These are phyloP conservation scores for Nectriaceae sp. DNA, from an alignment of 2,329 filamentous ascomycete species.

Conservation along the genomic window DNA sequence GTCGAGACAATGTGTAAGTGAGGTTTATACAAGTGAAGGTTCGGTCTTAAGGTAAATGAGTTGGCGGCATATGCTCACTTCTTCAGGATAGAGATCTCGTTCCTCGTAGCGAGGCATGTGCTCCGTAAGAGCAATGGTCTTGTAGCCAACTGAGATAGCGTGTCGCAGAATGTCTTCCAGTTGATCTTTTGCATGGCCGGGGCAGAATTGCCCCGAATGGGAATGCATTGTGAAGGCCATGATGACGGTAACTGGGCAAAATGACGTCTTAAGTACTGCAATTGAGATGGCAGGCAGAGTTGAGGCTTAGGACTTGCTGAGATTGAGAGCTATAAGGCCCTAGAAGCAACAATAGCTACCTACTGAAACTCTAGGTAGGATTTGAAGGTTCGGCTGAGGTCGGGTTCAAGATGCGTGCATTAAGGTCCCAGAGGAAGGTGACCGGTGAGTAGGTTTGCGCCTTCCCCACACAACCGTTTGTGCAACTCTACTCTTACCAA, in stretches of 20 bases:
- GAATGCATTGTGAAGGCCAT: constrained; percentile 99
- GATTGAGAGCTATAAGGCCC: neutral
- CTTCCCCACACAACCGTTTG: neutral
- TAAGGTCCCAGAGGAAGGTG: neutral
- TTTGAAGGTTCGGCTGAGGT: neutral
- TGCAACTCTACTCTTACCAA: neutral
- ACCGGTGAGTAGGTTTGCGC: neutral
- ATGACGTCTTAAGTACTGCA: neutral
- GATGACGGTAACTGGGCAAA: neutral
- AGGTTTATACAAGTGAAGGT: neutral
- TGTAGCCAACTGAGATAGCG: constrained; percentile 78
- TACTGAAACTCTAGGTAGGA: too few species aligned
- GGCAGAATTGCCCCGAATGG: constrained; percentile 97
- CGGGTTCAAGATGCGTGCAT: neutral
- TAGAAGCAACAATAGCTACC: neutral
- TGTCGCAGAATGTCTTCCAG: constrained; percentile 82
- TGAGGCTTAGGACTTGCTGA: too few species aligned
- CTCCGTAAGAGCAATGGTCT: constrained; percentile 85
- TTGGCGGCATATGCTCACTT: too few species aligned
- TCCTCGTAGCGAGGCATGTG: constrained; percentile 83
- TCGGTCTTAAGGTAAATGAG: neutral
- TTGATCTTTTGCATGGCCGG: constrained; percentile 79
- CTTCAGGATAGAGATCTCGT: constrained; percentile 88
- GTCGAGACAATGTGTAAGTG: constrained; percentile 12
- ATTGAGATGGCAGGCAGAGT: neutral